Conservation (phyloP, 164 flowering plant genomes). For the Vitis riparia region DNA sequence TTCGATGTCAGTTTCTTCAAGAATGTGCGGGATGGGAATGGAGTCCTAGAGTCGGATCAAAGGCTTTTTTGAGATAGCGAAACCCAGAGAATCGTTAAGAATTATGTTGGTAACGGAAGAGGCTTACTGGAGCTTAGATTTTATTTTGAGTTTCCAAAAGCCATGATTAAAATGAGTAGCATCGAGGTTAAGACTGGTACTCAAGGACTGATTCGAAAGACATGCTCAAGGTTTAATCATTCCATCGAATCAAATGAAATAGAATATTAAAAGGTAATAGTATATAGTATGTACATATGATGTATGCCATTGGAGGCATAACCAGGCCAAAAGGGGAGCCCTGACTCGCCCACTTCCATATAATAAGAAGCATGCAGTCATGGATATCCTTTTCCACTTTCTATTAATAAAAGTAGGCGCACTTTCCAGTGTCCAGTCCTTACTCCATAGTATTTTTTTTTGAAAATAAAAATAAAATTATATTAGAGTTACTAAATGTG, state of each 20-base stretch:
- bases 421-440: too few relatives aligned
- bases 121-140: conserved; percentile 65
- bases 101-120: conserved; percentile 53
- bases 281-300: too few relatives aligned
- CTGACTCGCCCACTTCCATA: too few relatives aligned
- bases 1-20: conserved; percentile 69
- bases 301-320: too few relatives aligned
- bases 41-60: conserved; percentile 74
- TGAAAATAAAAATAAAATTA: too few relatives aligned
- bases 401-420: too few relatives aligned
- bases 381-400: too few relatives aligned
- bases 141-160: conserved; percentile 45
- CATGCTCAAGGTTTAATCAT: conserved; percentile 57
- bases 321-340: too few relatives aligned
- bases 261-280: too few relatives aligned
- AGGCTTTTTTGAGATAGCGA: conserved; percentile 58
- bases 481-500: too few relatives aligned
- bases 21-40: conserved; percentile 60
- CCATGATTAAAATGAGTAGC: conserved; percentile 76
- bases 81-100: conserved; percentile 41
- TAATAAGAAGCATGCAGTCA: too few relatives aligned
- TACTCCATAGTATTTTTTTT: too few relatives aligned
- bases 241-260: neutral
- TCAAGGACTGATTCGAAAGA: conserved; percentile 64
- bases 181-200: conserved; percentile 67